Evolutionary conservation across 1,284 basidiomycete genomes (phyloP), one percentile per base, ranked within the genome.

Genomic region (Rhodotorula sp.): DNA sequence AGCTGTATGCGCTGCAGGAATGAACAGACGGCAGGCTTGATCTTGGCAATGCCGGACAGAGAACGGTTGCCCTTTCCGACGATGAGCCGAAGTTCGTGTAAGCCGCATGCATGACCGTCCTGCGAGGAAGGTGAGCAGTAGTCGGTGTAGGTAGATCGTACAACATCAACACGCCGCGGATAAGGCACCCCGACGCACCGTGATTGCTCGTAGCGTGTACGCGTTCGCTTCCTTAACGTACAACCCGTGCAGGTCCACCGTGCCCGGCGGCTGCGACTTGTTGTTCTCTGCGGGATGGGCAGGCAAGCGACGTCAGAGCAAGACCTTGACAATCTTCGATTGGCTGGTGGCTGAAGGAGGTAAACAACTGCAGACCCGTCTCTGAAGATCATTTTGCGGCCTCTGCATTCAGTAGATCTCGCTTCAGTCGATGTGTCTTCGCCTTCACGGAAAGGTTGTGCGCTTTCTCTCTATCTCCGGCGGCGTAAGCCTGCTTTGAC

Each of bases 11-110:
- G 90, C 71, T 85, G 84, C 87, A 95, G 91, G 67, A 97, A 82
- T 91, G 55, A 57, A 1, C 67, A 91, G 60, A 99, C 89, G 6
- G 94, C 95, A 26, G 95, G 95, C 79, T 91, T 95, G 79, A 98
- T 87, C 82, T 96, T 96, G 2, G 91, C 89, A 18, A 87, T 85
- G 66, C 90, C 88, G 42, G 87, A 86, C 60, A 85, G 82, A 37
- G 92, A 95, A 80, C 98, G 95, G 29, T 95, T 83, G 20, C 91
- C 90, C 67, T 82, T 80, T 55, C 91, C 94, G 61, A 96, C 93
- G 74, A 98, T 95, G n/a, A 30, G 53, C 60, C 12, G 59, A 42
- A 6, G 8, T 33, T 20, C n/a, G 20, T 3, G 46, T 29, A 49
- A 22, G n/a, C 18, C 42, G 30, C 49, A 14, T 4, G n/a, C 60